These are phyloP conservation scores for Sisymbrium altissimum DNA, from an alignment of 345 rosid genomes.

Conservation along the genomic window DNA sequence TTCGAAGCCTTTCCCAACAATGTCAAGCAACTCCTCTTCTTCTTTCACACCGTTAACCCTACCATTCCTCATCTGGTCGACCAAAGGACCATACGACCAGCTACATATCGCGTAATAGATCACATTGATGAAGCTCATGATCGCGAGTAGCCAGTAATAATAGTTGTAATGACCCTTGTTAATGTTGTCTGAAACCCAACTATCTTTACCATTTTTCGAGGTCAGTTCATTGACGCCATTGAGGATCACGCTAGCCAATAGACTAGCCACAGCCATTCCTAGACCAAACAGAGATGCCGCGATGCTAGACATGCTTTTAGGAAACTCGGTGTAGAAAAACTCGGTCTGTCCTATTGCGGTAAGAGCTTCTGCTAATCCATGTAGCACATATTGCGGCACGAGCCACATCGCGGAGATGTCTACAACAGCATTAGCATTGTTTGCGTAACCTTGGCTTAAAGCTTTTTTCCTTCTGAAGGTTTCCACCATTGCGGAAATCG, in stretches of 20 bases:
- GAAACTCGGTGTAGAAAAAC: constrained; percentile 75
- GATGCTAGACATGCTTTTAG: constrained; percentile 72
- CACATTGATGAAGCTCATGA: constrained; percentile 53
- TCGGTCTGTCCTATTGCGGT: constrained; percentile 69
- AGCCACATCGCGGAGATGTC: constrained; percentile 82
- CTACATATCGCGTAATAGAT: constrained; percentile 61
- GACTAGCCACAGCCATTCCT: constrained; percentile 62
- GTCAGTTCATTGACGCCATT: constrained; percentile 38
- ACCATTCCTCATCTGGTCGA: constrained; percentile 33
- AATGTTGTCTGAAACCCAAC: constrained; percentile 72
- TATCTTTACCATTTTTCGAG: constrained; percentile 42
- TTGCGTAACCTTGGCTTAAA: constrained; percentile 44
- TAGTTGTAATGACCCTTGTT: constrained; percentile 72
- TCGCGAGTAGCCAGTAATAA: constrained; percentile 69
- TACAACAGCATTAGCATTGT: constrained; percentile 39
- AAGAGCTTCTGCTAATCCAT: constrained; percentile 76
- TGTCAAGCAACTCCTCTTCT: constrained; percentile 36
- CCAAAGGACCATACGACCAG: constrained; percentile 71
- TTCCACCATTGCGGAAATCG: constrained; percentile 57
- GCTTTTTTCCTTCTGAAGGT: constrained; percentile 57
- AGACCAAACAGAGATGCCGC: constrained; percentile 59
- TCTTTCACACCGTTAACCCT: constrained; percentile 39
- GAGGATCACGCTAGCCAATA: constrained; percentile 56
- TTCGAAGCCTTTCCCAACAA: constrained; percentile 30
- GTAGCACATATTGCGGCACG: constrained; percentile 53